phyloP scores from a whole-genome alignment of 768 basidiomycete genomes.

The Baorangia bicolor region DNA sequence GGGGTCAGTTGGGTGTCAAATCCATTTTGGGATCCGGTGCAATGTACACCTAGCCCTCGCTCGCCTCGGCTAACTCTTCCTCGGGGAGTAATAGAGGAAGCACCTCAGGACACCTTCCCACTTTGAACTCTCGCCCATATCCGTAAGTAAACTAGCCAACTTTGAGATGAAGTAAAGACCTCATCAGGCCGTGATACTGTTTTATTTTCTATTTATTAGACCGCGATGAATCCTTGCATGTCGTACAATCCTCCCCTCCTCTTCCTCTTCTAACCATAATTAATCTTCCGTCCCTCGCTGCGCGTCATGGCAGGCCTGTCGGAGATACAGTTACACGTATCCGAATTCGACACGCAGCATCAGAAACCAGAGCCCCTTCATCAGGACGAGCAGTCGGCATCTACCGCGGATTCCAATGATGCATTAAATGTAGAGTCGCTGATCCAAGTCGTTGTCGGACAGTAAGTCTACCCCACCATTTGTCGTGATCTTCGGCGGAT shows the following conservation, averaged over 20 bases:
- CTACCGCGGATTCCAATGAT: not conserved
- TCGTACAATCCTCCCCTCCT: not conserved
- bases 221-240: not conserved
- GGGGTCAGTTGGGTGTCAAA: not conserved
- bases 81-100: not conserved
- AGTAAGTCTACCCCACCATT: not conserved
- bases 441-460: slow-evolving; percentile 14
- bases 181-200: not conserved
- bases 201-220: not conserved
- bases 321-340: not conserved
- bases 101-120: too few species aligned
- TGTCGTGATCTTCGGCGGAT: not conserved
- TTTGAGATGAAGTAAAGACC: not conserved
- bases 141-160: not conserved
- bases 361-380: not conserved
- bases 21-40: not conserved
- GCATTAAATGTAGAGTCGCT: slow-evolving; percentile 10
- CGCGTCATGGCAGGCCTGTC: not conserved
- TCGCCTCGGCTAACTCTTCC: too few species aligned
- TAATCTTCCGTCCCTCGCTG: slow-evolving; percentile 24
- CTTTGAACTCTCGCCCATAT: too few species aligned
- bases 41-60: not conserved
- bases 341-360: not conserved
- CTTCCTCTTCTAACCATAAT: not conserved
- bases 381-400: not conserved